Evolutionary conservation across 306 rosid species (phyloP), one percentile per base, ranked within the genome.

Genomic region (Cucurbita moschata): DNA sequence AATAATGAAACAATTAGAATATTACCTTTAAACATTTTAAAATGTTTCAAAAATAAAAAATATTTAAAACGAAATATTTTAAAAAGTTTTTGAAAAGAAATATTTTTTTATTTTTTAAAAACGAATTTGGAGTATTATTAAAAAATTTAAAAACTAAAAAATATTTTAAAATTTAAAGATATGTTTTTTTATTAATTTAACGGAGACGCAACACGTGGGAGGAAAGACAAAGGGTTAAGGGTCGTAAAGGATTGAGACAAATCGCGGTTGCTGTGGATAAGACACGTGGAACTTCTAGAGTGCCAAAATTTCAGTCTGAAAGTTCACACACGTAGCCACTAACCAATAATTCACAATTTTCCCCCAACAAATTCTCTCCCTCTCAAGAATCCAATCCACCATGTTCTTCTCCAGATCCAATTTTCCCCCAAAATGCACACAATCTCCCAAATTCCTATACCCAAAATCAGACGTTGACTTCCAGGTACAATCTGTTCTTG

Each of bases 341-440:
- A 18, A 10, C 6, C 47, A 19, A 52, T 51, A 10, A 43, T 43
- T 21, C 5, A 21, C 38, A 46, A 23, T 12, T 46, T 68, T 68
- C 39, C 10, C 38, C 9, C 2, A 7, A 23, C 6, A 21, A 12
- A 6, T 67, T 21, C 40, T 6, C 56, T 7, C 72, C 49, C 10
- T 66, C 38, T 42, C 72, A 19, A 65, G 6, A 43, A 18, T 43
- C 71, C 40, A 47, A 47, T 26, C 23, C 46, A 26, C 15, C 43
- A 69, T 69, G 58, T 69, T 69, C 74, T 69, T 69, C 59, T 8
- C 15, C 59, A 47, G 73, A 47, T 70, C 74, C 58, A 47, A 46
- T 49, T 50, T 47, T 2, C 3, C 59, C 26, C 59, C 5, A 26
- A 50, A 70, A 7, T 14, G 11, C 59, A 26, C 53, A 9, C 58